Conservation (phyloP, 2,329 filamentous ascomycete species). For the Venturiaceae sp. region DNA sequence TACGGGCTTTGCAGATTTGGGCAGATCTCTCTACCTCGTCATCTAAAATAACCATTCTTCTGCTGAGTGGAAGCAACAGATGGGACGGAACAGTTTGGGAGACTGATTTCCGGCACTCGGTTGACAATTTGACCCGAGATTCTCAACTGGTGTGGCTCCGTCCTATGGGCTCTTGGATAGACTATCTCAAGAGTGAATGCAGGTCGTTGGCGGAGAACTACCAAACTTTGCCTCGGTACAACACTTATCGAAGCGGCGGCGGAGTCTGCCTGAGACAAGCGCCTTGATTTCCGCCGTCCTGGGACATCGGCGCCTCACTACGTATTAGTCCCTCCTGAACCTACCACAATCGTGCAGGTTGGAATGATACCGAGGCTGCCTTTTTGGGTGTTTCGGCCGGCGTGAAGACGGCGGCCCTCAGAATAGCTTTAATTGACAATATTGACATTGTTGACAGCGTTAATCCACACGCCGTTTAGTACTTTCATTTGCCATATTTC, state of each 20-base stretch:
- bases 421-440: background rate
- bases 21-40: background rate
- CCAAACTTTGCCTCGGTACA: background rate
- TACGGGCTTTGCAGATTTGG: conserved; percentile 3
- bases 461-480: too few species aligned
- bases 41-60: conserved; percentile 4
- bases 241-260: background rate
- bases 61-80: conserved; percentile 1
- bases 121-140: background rate
- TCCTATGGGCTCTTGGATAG: conserved; percentile 4
- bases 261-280: background rate
- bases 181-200: conserved; percentile 3
- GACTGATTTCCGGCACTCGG: conserved; percentile 1
- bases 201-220: background rate
- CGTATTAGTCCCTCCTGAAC: too few species aligned
- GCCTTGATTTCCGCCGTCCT: background rate
- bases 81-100: conserved; percentile 5
- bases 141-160: background rate
- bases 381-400: background rate
- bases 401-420: too few species aligned
- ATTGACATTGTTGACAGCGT: background rate
- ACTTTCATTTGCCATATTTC: too few species aligned
- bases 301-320: too few species aligned
- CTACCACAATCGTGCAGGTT: background rate
- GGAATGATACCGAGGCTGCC: background rate